Evolutionary conservation across 2,329 filamentous ascomycete species (phyloP).

Genomic region (Xylaria multiplex): DNA sequence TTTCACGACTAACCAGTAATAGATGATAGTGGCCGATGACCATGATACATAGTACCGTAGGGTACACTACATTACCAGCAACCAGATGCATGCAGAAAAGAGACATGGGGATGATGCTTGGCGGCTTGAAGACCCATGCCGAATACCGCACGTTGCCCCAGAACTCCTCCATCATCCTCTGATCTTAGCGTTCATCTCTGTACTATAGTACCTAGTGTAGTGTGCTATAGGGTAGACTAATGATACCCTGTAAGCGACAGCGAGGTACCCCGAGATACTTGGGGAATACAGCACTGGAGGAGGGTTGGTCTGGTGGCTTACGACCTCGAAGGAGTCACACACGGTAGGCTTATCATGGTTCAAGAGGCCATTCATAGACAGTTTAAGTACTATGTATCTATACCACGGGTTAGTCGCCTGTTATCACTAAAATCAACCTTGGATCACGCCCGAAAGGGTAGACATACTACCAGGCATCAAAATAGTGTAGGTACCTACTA

Average conservation of each 20-base stretch:
- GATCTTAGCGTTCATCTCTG: slow-evolving; percentile 42
- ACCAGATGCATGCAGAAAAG: slow-evolving; percentile 40
- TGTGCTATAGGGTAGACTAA: slow-evolving; percentile 33
- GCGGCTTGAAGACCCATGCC: slow-evolving; percentile 46
- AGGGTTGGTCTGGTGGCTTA: slow-evolving; percentile 32
- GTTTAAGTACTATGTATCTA: no score
- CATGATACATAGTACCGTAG: slow-evolving; percentile 16
- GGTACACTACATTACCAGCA: slow-evolving; percentile 22
- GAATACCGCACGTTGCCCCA: slow-evolving; percentile 41
- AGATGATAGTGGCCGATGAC: slow-evolving; percentile 31
- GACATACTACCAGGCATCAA: neutral
- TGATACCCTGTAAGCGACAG: slow-evolving; percentile 40
- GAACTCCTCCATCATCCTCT: slow-evolving; percentile 42
- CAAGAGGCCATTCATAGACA: neutral
- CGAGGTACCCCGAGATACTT: slow-evolving; percentile 44
- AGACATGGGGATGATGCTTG: slow-evolving; percentile 45
- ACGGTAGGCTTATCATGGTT: slow-evolving; percentile 11
- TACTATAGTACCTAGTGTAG: neutral
- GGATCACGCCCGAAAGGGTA: slow-evolving; percentile 1
- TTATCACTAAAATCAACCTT: neutral
- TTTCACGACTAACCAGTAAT: slow-evolving; percentile 21
- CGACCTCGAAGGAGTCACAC: slow-evolving; percentile 17
- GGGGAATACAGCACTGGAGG: slow-evolving; percentile 21
- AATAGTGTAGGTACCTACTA: neutral
- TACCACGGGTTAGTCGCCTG: neutral